phyloP scores from a whole-genome alignment of 805 yeast genomes.

The Saturnispora zaruensis region DNA sequence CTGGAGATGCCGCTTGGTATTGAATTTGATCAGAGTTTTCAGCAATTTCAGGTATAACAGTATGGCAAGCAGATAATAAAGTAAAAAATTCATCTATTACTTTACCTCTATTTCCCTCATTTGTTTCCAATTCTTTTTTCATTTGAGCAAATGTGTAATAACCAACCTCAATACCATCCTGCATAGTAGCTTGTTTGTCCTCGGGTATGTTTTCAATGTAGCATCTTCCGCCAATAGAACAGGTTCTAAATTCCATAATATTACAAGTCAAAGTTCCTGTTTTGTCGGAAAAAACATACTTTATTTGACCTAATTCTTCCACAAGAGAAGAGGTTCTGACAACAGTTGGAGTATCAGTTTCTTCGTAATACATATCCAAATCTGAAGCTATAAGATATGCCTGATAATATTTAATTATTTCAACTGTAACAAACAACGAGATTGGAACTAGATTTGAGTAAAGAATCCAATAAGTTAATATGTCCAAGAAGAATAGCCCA shows the following conservation, averaged over 20 bases:
- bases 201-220: slow-evolving; percentile 88
- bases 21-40: slow-evolving; percentile 51
- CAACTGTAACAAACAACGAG: slow-evolving; percentile 92
- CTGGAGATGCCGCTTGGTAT: slow-evolving; percentile 98
- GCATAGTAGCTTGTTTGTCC: slow-evolving; percentile 60
- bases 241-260: slow-evolving; percentile 92
- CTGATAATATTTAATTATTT: slow-evolving; percentile 89
- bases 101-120: slow-evolving; percentile 27
- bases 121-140: slow-evolving; percentile 33
- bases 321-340: slow-evolving; percentile 93
- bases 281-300: slow-evolving; percentile 91
- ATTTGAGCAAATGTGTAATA: slow-evolving; percentile 63
- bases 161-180: slow-evolving; percentile 79
- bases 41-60: slow-evolving; percentile 87
- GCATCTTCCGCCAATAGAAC: slow-evolving; percentile 87
- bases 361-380: slow-evolving; percentile 82
- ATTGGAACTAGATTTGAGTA: slow-evolving; percentile 97
- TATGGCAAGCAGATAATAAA: slow-evolving; percentile 85
- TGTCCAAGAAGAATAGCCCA: slow-evolving; percentile 71
- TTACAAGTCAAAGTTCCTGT: slow-evolving; percentile 96
- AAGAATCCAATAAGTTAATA: slow-evolving; percentile 91
- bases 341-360: slow-evolving; percentile 87
- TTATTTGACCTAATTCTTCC: slow-evolving; percentile 95
- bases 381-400: slow-evolving; percentile 92
- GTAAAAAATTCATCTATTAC: slow-evolving; percentile 76